These are phyloP conservation scores for Sclerotinia sclerotiorum DNA, from an alignment of 2,329 filamentous ascomycete species.

Conservation along the genomic window DNA sequence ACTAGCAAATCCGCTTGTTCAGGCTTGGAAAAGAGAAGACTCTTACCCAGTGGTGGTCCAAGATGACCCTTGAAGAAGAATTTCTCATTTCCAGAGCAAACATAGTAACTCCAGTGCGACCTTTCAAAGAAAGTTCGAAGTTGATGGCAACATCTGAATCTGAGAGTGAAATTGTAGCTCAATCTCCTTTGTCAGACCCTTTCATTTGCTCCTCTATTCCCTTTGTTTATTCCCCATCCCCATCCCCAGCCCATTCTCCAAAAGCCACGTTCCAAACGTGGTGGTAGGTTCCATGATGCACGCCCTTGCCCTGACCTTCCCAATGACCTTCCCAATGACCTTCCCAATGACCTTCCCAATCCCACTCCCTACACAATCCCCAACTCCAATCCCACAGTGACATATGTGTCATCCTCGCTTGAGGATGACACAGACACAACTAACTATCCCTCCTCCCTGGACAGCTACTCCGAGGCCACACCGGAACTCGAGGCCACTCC, in stretches of 20 bases:
- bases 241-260: background rate
- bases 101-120: constrained; percentile 11
- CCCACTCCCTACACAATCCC: background rate
- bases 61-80: background rate
- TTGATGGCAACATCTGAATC: constrained; percentile 10
- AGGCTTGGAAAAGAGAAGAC: background rate
- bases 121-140: background rate
- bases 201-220: background rate
- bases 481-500: background rate
- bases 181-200: constrained; percentile 7
- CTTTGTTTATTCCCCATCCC: background rate
- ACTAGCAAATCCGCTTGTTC: background rate
- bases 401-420: background rate
- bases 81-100: background rate
- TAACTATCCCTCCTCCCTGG: background rate
- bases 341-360: no score
- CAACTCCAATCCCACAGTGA: background rate
- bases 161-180: constrained; percentile 6
- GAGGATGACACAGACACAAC: background rate
- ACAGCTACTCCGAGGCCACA: background rate
- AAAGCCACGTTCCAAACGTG: background rate
- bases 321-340: background rate
- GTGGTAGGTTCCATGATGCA: constrained; percentile 1
- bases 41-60: background rate
- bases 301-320: background rate